Base-by-base conservation (phyloP, 495 filamentous ascomycete species). In the Lophiostoma macrostomum region DNA sequence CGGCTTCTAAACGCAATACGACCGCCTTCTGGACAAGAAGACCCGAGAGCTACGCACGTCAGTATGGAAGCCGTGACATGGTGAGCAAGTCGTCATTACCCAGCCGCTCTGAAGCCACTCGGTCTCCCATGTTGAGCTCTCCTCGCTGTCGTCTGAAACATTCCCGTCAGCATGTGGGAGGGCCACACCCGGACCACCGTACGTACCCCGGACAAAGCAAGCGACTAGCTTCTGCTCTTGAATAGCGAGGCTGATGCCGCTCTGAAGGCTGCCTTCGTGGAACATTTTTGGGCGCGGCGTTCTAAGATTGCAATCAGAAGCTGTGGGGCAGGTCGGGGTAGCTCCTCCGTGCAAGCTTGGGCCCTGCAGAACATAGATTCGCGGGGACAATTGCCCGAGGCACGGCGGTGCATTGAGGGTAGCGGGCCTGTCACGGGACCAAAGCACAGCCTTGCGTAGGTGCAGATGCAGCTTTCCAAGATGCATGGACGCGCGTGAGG, bases 181-280 rank as follows among this genome's bases (percentile, higher is more conserved):
- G n/a, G n/a, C n/a, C n/a, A n/a, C n/a, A n/a, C n/a, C n/a, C n/a
- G n/a, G n/a, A n/a, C n/a, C n/a, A n/a, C n/a, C n/a, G n/a, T 40
- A 40, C 41, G 22, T 44, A 85, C 83, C 81, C 72, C 72, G 66
- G 28, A 87, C 77, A 69, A 91, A 88, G 65, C 86, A 89, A 37
- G 78, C 76, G 4, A 91, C 80, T 11, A 78, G 68, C 58, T 84
- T 84, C 22, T 67, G 63, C 64, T 88, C 72, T 41, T 79, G 77
- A 10, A 96, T 71, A 16, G 93, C 89, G 19, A 77, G 68, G 5
- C 77, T 72, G 60, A 97, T 91, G 39, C 88, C 91, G 43, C 82
- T 80, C 61, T 91, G 83, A 5, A 96, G 70, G 52, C 77, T 80
- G 18, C 91, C 91, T 41, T 83, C 49, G 63, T 85, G 93, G 70